These are phyloP conservation scores for Angophora floribunda DNA, from an alignment of 345 rosid species.

Conservation along the genomic window DNA sequence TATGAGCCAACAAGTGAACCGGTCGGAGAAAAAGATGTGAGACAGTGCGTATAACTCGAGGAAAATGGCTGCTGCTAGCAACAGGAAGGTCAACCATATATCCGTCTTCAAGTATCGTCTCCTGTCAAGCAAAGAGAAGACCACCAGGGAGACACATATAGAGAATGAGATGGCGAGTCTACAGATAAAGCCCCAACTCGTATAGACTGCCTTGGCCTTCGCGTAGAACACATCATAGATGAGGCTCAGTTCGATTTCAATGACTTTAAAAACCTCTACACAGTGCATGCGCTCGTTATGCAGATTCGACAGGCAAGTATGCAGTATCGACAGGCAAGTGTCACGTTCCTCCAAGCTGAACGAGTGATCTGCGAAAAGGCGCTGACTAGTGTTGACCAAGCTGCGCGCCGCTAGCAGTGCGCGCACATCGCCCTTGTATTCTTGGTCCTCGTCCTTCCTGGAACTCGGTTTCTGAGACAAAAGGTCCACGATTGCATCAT, in stretches of 20 bases:
- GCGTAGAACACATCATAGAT: conserved; percentile 36
- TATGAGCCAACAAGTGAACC: not conserved
- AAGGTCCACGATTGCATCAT: not conserved
- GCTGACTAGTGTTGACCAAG: not conserved
- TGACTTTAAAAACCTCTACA: conserved; percentile 6
- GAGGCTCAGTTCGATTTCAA: conserved; percentile 30
- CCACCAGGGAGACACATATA: not conserved
- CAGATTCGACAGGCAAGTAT: not conserved
- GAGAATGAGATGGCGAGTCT: not conserved
- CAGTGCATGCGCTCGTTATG: too few species aligned
- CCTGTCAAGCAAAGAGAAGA: not conserved
- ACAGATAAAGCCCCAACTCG: not conserved
- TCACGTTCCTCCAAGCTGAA: not conserved
- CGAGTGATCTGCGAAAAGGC: not conserved
- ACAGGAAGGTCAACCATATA: not conserved
- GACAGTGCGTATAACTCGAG: conserved; percentile 1
- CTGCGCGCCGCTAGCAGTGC: not conserved
- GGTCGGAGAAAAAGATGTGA: not conserved
- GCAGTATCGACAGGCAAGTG: not conserved
- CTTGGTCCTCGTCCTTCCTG: not conserved
- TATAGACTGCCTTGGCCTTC: conserved; percentile 16
- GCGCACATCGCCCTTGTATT: not conserved
- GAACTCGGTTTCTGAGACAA: not conserved
- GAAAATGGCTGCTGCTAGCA: conserved; percentile 2
- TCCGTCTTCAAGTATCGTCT: not conserved